phyloP scores from a whole-genome alignment of 805 yeast genomes.

The Ogataea pini region DNA sequence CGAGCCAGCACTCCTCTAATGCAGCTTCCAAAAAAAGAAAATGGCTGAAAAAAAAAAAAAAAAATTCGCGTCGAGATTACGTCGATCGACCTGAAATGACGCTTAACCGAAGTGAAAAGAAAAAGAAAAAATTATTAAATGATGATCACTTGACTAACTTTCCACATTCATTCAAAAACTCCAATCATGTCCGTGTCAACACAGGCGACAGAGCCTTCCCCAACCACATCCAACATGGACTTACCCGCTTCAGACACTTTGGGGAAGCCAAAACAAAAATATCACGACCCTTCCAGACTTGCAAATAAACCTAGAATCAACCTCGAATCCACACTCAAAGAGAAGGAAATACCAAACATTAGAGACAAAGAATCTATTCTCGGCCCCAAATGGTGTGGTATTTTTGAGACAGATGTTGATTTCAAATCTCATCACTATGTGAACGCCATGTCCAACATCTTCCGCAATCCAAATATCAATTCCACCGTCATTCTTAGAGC shows the following conservation, averaged over 20 bases:
- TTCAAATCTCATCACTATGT: constrained; percentile 61
- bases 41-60: neutral
- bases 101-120: neutral
- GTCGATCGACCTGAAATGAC: constrained; percentile 10
- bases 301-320: constrained; percentile 14
- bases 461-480: constrained; percentile 84
- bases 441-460: constrained; percentile 75
- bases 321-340: constrained; percentile 26
- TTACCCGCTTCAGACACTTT: neutral
- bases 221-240: neutral
- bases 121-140: neutral
- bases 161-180: neutral
- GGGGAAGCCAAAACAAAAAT: neutral
- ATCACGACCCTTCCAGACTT: constrained; percentile 6
- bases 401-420: constrained; percentile 49
- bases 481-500: constrained; percentile 90
- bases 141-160: neutral
- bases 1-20: constrained; percentile 4
- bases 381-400: constrained; percentile 64
- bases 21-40: constrained; percentile 8
- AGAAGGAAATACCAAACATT: constrained; percentile 41
- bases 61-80: neutral
- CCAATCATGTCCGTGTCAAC: neutral
- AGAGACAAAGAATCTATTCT: constrained; percentile 43
- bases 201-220: neutral